These are phyloP conservation scores for Russula dissimulans DNA, from an alignment of 768 basidiomycete genomes.

Conservation along the genomic window DNA sequence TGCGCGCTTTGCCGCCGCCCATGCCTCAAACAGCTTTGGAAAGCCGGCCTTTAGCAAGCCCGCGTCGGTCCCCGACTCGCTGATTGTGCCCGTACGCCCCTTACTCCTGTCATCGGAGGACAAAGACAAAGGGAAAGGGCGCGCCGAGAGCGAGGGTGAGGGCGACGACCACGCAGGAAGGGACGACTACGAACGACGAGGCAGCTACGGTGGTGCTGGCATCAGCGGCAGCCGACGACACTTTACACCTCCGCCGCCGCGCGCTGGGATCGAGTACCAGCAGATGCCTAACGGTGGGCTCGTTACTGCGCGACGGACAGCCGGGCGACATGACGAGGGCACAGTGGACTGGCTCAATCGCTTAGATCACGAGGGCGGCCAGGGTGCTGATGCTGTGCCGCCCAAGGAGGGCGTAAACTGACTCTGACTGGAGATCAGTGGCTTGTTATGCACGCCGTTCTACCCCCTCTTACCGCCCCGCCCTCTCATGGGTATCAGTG, in stretches of 20 bases:
- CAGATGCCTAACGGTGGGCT: constrained; percentile 7
- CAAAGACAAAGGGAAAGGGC: background rate
- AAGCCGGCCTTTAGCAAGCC: background rate
- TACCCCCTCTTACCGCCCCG: background rate
- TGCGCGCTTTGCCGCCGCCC: constrained; percentile 5
- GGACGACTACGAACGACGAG: background rate
- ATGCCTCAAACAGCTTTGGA: background rate
- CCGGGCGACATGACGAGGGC: background rate
- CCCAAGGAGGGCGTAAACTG: background rate
- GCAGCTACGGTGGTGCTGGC: background rate
- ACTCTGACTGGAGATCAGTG: background rate
- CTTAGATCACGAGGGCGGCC: background rate
- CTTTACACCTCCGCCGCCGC: constrained; percentile 8
- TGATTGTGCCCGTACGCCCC: background rate
- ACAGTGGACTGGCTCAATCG: constrained; percentile 5
- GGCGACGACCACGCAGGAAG: background rate
- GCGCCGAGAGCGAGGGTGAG: background rate
- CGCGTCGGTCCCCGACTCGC: background rate
- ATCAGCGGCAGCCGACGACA: background rate
- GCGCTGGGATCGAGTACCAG: constrained; percentile 8
- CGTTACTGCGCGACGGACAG: background rate
- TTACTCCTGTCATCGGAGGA: background rate
- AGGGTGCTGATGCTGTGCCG: background rate
- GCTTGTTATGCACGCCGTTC: background rate
- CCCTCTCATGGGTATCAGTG: background rate